A percentile compares a stretch with the other conserved stretches of the same genome.
Conservation (phyloP, 2,329 filamentous ascomycete genomes). For the Fusarium mexicanum region DNA sequence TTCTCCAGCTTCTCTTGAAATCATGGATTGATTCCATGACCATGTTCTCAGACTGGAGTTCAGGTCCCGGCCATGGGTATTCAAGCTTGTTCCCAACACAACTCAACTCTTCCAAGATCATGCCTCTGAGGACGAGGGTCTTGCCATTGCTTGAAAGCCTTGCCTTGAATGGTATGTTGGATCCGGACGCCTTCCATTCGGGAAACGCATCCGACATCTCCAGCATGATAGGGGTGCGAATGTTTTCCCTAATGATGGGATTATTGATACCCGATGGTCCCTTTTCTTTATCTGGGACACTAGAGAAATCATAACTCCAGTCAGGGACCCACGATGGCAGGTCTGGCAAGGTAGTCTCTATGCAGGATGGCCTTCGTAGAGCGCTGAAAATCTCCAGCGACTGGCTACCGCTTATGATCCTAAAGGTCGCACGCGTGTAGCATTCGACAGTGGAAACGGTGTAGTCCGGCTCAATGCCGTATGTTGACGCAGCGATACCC, state of each 20-base stretch:
- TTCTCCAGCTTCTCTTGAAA: neutral
- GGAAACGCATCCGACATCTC: neutral
- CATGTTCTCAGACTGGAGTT: neutral
- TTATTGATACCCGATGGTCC: neutral
- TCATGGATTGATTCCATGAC: accelerated
- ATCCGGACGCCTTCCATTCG: neutral
- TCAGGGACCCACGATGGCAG: neutral
- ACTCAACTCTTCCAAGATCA: neutral
- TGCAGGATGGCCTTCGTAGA: neutral
- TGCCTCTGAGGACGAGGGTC: neutral
- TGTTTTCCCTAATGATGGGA: neutral
- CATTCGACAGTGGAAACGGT: neutral
- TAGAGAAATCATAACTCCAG: neutral
- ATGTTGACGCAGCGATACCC: neutral
- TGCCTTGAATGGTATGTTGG: neutral
- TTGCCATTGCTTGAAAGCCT: neutral
- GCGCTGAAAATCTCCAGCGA: neutral
- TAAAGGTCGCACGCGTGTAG: neutral
- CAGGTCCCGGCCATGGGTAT: neutral
- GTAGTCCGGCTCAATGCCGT: neutral
- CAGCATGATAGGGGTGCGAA: neutral
- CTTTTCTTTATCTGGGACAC: accelerated
- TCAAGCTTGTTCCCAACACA: neutral
- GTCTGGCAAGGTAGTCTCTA: accelerated
- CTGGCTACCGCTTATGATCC: neutral